Base-by-base conservation (phyloP, 2,329 filamentous ascomycete genomes). In the Aspergillus candidus region DNA sequence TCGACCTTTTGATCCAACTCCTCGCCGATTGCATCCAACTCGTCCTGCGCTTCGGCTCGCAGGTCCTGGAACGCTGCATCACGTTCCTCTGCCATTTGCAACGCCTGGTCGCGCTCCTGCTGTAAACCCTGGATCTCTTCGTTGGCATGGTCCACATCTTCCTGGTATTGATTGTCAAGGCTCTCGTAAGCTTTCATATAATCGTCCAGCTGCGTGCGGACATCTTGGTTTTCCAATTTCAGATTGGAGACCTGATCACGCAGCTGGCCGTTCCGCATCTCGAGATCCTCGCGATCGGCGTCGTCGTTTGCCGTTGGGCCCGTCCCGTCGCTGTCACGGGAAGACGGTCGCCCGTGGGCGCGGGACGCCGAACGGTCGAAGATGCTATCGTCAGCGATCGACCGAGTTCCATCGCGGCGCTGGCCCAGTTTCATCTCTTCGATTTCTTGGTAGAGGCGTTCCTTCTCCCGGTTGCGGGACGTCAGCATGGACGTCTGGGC, bases 401-500 rank as follows among this genome's bases (percentile, higher is more conserved):
- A 82, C 44, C 75, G 70, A 59, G 54, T 77, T 41, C 64, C 66
- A 49, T 80, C 85, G 27, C 88, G 82, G 43, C 89, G 83, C 53
- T 89, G 84, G 2, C 86, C 82, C 57, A 97, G 81, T 69, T 97
- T 98, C 50, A 98, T 75, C 49, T 96, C 90, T 67, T 98, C 93
- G 50, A 97, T 97, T 63, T 98, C 91, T 61, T 95, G 88, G 65
- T 97, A 94, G 7, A 98, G 75, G 4, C 89, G 82, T 62, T 97
- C 90, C 61, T 95, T 94, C 62, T 98, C 93, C 18, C 89, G 85
- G 60, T 96, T 96, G 17, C 93, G 80, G 31, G 93, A 97, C 1
- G 91, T 96, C 30, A 98, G 77, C 88, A 98, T 97, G 0, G 90
- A 96, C 1, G 90, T 94, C 64, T 98, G 93, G 3, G 93, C 93